Evolutionary conservation across 257 asterid species (phyloP).

Genomic region (Asclepias syriaca): DNA sequence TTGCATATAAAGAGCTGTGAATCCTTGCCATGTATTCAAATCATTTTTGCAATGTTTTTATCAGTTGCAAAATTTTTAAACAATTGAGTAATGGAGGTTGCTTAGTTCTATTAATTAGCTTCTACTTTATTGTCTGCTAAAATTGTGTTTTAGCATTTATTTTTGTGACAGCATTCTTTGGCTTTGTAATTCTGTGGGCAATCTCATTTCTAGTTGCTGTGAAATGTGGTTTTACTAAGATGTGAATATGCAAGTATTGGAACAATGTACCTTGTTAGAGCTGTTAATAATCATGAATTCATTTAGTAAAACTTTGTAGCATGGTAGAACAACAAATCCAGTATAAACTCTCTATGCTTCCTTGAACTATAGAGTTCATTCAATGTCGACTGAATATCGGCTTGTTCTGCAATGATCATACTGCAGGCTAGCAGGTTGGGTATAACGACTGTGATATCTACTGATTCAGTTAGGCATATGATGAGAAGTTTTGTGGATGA

Average conservation of each 20-base stretch:
- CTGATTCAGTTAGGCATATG: conserved; percentile 99
- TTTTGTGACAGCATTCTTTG: not conserved
- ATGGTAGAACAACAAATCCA: not conserved
- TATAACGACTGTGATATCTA: conserved; percentile 90
- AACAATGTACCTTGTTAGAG: not conserved
- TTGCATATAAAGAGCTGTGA: conserved; percentile 6
- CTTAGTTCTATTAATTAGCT: not conserved
- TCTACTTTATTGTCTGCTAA: not conserved
- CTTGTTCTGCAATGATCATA: conserved; percentile 6
- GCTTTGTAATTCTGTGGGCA: not conserved
- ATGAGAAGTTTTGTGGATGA: conserved; percentile 97
- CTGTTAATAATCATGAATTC: not conserved
- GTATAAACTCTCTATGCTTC: not conserved
- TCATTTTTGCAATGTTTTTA: not conserved
- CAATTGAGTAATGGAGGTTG: not conserved
- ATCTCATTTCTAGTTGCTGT: not conserved
- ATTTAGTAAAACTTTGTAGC: not conserved
- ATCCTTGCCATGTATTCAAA: not conserved
- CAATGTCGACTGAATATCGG: not conserved
- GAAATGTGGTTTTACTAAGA: not conserved
- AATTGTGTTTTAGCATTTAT: too few species aligned
- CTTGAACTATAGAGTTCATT: not conserved
- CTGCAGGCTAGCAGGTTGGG: conserved; percentile 96
- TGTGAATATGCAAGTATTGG: not conserved
- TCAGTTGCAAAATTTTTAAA: not conserved